Conservation (phyloP, 495 filamentous ascomycete genomes). For the Xylaria palmicola region DNA sequence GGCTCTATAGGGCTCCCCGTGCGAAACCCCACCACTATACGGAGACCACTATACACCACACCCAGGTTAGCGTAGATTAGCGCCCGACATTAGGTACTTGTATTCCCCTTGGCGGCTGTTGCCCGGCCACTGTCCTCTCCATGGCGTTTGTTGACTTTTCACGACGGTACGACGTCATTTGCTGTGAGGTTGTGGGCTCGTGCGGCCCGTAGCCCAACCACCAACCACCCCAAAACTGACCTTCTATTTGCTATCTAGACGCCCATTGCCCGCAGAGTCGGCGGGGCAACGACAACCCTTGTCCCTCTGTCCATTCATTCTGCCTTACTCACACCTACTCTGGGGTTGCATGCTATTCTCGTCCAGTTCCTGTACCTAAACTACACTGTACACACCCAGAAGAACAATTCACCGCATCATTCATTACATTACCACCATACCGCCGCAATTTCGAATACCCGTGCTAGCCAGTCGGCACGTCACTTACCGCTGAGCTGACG, state of each 20-base stretch:
- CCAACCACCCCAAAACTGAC: constrained; percentile 12
- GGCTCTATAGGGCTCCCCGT: too few species aligned
- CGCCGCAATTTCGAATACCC: too few species aligned
- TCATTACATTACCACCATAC: neutral
- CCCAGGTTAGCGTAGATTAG: too few species aligned
- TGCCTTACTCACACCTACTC: neutral
- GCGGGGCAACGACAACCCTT: constrained; percentile 22
- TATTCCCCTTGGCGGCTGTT: constrained; percentile 15
- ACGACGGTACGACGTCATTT: constrained; percentile 31
- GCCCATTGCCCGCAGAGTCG: constrained; percentile 25
- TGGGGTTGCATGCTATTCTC: neutral
- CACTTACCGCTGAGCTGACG: neutral
- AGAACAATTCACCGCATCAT: neutral
- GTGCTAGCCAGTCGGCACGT: neutral
- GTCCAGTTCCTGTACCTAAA: neutral
- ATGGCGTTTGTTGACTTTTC: constrained; percentile 29
- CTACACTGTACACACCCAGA: neutral
- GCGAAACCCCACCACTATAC: too few species aligned
- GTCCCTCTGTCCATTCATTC: neutral
- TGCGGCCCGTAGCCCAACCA: constrained; percentile 5
- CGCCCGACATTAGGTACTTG: neutral
- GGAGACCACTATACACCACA: too few species aligned
- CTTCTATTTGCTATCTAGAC: neutral
- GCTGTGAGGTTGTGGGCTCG: neutral
- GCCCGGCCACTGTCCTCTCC: constrained; percentile 23